phyloP scores from a whole-genome alignment of 2,329 filamentous ascomycete genomes.

The Aspergillus sp. region DNA sequence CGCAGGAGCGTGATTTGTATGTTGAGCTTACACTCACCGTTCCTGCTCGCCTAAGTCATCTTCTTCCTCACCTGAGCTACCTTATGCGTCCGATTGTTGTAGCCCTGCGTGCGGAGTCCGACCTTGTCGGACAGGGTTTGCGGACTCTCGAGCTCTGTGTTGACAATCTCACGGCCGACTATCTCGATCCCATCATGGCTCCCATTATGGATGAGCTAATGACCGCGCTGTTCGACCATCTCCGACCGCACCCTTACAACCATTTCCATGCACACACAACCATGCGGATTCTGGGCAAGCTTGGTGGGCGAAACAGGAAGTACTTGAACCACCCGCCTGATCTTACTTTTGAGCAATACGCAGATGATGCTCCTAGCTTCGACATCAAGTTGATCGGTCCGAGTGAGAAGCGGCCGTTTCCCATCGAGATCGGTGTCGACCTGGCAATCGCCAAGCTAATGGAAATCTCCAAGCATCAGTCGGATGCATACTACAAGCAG shows the following conservation, averaged over 20 bases:
- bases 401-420: conserved; percentile 85
- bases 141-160: conserved; percentile 95
- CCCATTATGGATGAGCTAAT: conserved; percentile 98
- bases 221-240: conserved; percentile 94
- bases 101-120: conserved; percentile 84
- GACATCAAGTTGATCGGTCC: conserved; percentile 89
- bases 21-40: conserved; percentile 97
- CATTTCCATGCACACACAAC: conserved; percentile 98
- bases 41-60: conserved; percentile 88
- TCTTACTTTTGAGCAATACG: conserved; percentile 80
- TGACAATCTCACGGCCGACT: conserved; percentile 96
- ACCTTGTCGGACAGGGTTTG: conserved; percentile 91
- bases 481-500: conserved; percentile 87
- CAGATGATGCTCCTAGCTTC: conserved; percentile 86
- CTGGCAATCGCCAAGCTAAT: conserved; percentile 85
- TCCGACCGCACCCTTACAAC: conserved; percentile 90
- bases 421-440: conserved; percentile 82
- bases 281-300: conserved; percentile 94
- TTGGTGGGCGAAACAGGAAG: conserved; percentile 92
- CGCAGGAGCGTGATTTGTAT: conserved; percentile 89
- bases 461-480: conserved; percentile 64
- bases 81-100: conserved; percentile 98
- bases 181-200: conserved; percentile 97
- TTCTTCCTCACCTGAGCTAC: conserved; percentile 92
- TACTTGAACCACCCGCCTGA: conserved; percentile 89